Evolutionary conservation across 169 alveolate species (phyloP), one percentile per base, ranked within the genome.

Genomic region (Cystoisospora suis): DNA sequence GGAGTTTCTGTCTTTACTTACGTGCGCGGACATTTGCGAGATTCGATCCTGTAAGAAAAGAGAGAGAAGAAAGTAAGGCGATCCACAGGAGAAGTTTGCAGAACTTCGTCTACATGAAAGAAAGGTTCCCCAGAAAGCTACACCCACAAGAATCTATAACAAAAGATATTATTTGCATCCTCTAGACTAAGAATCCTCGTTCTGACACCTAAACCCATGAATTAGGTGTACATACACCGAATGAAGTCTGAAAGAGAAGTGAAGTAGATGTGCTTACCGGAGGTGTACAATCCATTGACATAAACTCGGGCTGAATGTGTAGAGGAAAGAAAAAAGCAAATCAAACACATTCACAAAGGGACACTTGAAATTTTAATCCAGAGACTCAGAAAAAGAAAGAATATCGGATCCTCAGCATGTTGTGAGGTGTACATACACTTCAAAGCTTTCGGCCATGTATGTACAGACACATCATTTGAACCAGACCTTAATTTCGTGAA

Each of bases 11-110:
- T n/a, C n/a, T n/a, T n/a, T n/a, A n/a, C 77, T 65, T 65, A 65
- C 77, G 77, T 65, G 77, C 42, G 77, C 34, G 23, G 45, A 65
- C 77, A n/a, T 65, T 44, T 44, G 77, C 44, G 5, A 65, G n/a
- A 20, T 65, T 65, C 34, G 77, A 17, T 27, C 77, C 77, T 65
- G n/a, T 3, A 44, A 9, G 3, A 29, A 58, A 4, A 58, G 15
- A 29, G 12, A 58, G 15, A 53, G 29, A 58, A 9, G 23, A 34
- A 29, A 58, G 72, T 58, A 29, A 2, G 3, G 72, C 20, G 72
- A 27, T 3, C 29, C 29, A 27, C 72, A 58, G 29, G 72, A 58
- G 72, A 29, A 9, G 72, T 1, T 1, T 58, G 40, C 23, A 58
- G 40, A 9, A 34, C 72, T 27, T 58, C 40, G 29, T 29, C 72